Base-by-base conservation (phyloP, 1,139 yeast species). In the Lipomyces yarrowii region DNA sequence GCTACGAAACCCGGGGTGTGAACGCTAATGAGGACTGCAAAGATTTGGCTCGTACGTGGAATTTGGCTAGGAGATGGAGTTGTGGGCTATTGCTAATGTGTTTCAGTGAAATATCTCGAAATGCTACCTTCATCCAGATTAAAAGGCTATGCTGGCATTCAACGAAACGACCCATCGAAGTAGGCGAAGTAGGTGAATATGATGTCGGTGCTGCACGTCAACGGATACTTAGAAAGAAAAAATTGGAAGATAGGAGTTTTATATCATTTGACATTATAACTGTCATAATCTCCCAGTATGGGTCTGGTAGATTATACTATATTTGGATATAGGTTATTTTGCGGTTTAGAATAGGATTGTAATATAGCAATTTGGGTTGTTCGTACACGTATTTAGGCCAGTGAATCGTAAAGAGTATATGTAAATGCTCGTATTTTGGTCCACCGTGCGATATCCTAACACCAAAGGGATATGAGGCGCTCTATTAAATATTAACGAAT, bases 21-120 rank as follows among this genome's bases (percentile, higher is more conserved):
- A 72, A 72, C 58, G 69, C 68, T 48, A 65, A 65, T 23, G 74
- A 72, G 66, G 72, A 68, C 21, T 72, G 74, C 64, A 63, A 64
- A 57, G 71, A 71, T 33, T 65, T 72, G 37, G 69, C 72, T 46
- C 60, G 69, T 67, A 65, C 15, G 69, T 64, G 30, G 7, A 15
- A 2, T 57, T 8, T 13, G 42, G 23, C 6, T n/a, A 13, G 11
- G 23, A 1, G 35, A 13, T 10, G 2, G 32, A 15, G 21, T 32
- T 55, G 42, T 26, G 48, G 48, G n/a, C 18, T 23, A 30, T 39
- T 8, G 15, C 32, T 48, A 15, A 30, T 42, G 13, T 42, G 39
- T 42, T n/a, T 54, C n/a, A 65, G 69, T 65, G 58, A 67, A 62
- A 48, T 70, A 70, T 51, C 62, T 70, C 37, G 71, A 69, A 48